Evolutionary conservation across 306 rosid species (phyloP), one percentile per base, ranked within the genome.

Genomic region (Gynostemma pentaphyllum): DNA sequence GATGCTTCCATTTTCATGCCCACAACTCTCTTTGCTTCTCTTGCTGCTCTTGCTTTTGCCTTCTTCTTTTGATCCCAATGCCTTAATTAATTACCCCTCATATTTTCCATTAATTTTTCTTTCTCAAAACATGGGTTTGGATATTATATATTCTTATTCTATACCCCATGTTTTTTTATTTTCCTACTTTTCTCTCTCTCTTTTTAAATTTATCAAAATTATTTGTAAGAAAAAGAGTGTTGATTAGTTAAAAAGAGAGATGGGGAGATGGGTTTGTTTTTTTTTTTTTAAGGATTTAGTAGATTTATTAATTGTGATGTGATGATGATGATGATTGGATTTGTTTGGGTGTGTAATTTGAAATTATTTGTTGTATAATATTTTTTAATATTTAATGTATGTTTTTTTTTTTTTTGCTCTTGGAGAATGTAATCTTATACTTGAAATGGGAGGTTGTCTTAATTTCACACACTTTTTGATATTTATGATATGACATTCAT

Each of bases 341-440:
- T 57, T 57, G 64, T 57, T 57, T 57, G 64, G 64, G 29, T 57
- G 45, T 57, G 16, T n/a, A n/a, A 56, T 56, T 56, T 55, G 7
- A 27, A 27, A 8, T 56, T 32, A 16, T 32, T 10, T 61, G 1
- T 11, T 62, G 23, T 62, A 37, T 61, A 21, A n/a, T n/a, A n/a
- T n/a, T 40, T 40, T 60, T 61, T 8, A 2, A 18, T 24, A 40
- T 40, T 61, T 40, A 23, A 62, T 62, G 29, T 36, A 34, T 7
- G 8, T 21, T 21, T 10, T 3, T 21, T 7, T 22, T 48, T 48
- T 12, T 19, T 37, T 37, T n/a, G n/a, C n/a, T n/a, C n/a, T n/a
- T n/a, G n/a, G n/a, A n/a, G n/a, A n/a, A n/a, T n/a, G n/a, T n/a
- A n/a, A n/a, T n/a, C n/a, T n/a, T n/a, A n/a, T n/a, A n/a, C n/a